Base-by-base conservation (phyloP, 2,329 filamentous ascomycete genomes). In the Coniella lustricola region DNA sequence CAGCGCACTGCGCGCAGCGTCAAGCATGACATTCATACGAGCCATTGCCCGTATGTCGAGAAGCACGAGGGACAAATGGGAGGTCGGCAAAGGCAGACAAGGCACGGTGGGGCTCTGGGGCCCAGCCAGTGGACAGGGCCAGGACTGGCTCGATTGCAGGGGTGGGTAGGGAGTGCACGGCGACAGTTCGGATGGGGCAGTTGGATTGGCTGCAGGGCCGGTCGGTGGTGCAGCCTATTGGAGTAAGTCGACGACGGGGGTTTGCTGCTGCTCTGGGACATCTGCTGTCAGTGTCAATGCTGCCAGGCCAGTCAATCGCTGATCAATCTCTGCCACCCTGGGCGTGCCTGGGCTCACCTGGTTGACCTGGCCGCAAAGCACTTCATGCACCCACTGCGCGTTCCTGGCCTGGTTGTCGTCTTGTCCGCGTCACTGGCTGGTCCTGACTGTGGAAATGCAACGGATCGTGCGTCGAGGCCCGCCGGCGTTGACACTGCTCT, bases 141-240 rank as follows among this genome's bases (percentile, higher is more conserved):
- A n/a, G n/a, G 37, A 40, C 46, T 34, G 41, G 37, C 33, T 37
- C 49, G 49, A 46, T 46, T 46, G 49, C 49, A 44, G 16, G 40
- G 43, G 35, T 29, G 40, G 49, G 49, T 44, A 41, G 49, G 43
- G 49, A 37, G 22, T 36, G 38, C 38, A 40, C 50, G 37, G 47
- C 50, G 22, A 34, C 16, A 22, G 34, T 40, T n/a, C 42, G 22
- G 38, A 38, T 48, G 2, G 13, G 40, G 46, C 46, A 44, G 50
- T 42, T 52, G 46, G 37, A 52, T 52, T 52, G 50, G 50, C 35
- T 44, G 38, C 42, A 33, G 20, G 4, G 37, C 35, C 40, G 17
- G 32, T 45, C 46, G 42, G 50, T 20, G 17, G 16, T 39, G 33
- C 50, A 49, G 46, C 50, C 50, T 52, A 52, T 52, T 36, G 42